A percentile compares a stretch with the other conserved stretches of the same genome.
phyloP scores from a whole-genome alignment of 805 yeast species.

The Monosporozyma yasuniensis region DNA sequence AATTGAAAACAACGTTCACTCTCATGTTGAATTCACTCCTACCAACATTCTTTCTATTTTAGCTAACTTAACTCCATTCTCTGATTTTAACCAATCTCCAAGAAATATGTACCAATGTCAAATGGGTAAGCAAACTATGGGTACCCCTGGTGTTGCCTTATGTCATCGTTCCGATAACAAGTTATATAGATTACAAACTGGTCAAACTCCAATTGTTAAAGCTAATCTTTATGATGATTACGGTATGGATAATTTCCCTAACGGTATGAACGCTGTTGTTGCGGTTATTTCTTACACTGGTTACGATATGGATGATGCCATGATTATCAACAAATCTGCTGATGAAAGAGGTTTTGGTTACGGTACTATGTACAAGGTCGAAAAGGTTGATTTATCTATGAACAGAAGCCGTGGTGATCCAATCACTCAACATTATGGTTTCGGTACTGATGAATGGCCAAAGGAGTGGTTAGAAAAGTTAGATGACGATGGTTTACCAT shows the following conservation, averaged over 20 bases:
- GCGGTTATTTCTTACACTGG: slow-evolving; percentile 98
- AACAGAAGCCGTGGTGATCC: slow-evolving; percentile 89
- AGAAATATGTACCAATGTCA: slow-evolving; percentile 99
- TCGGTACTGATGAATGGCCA: slow-evolving; percentile 91
- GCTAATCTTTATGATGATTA: slow-evolving; percentile 90
- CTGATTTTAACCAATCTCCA: slow-evolving; percentile 98
- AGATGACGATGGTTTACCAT: slow-evolving; percentile 89
- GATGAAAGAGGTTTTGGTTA: slow-evolving; percentile 97
- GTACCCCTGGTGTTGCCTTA: slow-evolving; percentile 96
- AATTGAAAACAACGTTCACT: slow-evolving; percentile 68
- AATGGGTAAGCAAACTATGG: slow-evolving; percentile 99
- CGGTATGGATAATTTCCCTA: slow-evolving; percentile 97
- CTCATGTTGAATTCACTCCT: slow-evolving; percentile 92
- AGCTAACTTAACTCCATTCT: slow-evolving; percentile 95
- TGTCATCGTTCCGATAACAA: slow-evolving; percentile 91
- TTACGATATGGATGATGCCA: slow-evolving; percentile 99
- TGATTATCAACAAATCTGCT: slow-evolving; percentile 95
- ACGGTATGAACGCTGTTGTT: slow-evolving; percentile 96
- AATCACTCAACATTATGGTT: slow-evolving; percentile 86
- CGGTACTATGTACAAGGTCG: slow-evolving; percentile 93
- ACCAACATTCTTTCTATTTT: slow-evolving; percentile 89
- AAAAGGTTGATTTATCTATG: slow-evolving; percentile 72
- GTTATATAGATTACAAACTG: slow-evolving; percentile 83
- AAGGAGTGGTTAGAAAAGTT: slow-evolving; percentile 79
- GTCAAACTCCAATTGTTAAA: slow-evolving; percentile 95